These are phyloP conservation scores for Musa itinerans DNA, from an alignment of 176 grass and related monocot species.

Conservation along the genomic window DNA sequence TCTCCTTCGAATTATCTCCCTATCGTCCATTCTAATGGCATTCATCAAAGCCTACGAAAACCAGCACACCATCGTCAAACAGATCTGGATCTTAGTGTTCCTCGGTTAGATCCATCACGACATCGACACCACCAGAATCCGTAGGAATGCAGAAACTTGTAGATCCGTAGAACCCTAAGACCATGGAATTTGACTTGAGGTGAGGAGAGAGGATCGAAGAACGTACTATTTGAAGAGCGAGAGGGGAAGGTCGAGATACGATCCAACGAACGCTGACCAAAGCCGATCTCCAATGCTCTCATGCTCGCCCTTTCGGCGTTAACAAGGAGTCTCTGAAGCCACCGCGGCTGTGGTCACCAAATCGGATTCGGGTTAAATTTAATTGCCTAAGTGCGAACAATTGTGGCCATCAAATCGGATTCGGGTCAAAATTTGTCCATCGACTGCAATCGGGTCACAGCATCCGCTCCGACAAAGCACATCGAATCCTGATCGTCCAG, in stretches of 20 bases:
- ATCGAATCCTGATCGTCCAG: neutral
- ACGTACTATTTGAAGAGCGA: neutral
- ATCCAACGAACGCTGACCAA: neutral
- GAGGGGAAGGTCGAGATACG: neutral
- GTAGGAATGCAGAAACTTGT: neutral
- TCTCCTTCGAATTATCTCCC: no score
- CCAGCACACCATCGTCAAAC: neutral
- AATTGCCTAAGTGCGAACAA: no score
- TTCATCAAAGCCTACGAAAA: no score
- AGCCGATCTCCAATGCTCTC: neutral
- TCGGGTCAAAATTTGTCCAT: neutral
- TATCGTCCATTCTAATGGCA: no score
- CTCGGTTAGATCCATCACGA: neutral
- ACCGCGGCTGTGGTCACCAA: neutral
- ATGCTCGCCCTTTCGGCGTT: neutral
- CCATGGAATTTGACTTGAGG: neutral
- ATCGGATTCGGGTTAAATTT: neutral
- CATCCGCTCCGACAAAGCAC: neutral
- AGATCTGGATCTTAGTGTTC: neutral
- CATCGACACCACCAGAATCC: neutral
- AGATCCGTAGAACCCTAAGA: neutral
- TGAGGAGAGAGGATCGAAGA: neutral
- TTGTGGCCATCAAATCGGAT: neutral
- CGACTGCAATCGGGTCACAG: neutral
- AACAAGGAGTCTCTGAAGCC: no score